phyloP scores from a whole-genome alignment of 129 eudicot genomes.

The Artemisia annua region DNA sequence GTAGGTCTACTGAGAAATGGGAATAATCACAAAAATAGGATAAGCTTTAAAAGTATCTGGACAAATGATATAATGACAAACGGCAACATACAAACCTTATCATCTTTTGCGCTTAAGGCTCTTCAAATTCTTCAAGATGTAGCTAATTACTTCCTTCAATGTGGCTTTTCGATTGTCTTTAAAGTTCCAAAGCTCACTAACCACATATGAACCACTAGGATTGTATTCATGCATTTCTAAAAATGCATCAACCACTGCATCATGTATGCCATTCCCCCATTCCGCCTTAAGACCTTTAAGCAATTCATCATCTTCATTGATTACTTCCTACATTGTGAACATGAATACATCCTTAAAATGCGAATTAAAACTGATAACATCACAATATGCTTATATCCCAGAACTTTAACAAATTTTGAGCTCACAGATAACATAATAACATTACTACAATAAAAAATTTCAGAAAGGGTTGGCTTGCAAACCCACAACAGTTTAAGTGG shows the following conservation, averaged over 20 bases:
- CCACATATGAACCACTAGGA: slow-evolving; percentile 58
- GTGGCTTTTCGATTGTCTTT: slow-evolving; percentile 63
- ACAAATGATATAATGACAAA: background rate
- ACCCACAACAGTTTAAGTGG: background rate
- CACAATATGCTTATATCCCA: background rate
- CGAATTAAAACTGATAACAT: background rate
- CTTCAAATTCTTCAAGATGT: slow-evolving; percentile 57
- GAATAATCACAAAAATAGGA: background rate
- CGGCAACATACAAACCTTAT: slow-evolving; percentile 20
- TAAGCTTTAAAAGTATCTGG: background rate
- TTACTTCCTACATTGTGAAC: slow-evolving; percentile 42
- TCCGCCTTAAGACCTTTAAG: slow-evolving; percentile 44
- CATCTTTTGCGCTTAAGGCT: slow-evolving; percentile 41
- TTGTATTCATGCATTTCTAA: slow-evolving; percentile 62
- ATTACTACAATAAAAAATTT: background rate
- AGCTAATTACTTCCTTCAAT: slow-evolving; percentile 55
- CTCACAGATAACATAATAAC: background rate
- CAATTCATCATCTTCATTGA: slow-evolving; percentile 58
- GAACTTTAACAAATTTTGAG: too few relatives aligned
- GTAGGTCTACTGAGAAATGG: too few relatives aligned
- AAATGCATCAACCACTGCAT: slow-evolving; percentile 49
- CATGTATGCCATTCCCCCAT: slow-evolving; percentile 50
- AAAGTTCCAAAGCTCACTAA: slow-evolving; percentile 57
- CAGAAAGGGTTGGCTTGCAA: too few relatives aligned
- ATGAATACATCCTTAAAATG: slow-evolving; percentile 6